Evolutionary conservation across 768 basidiomycete species (phyloP), one percentile per base, ranked within the genome.

Genomic region (Paxillus rubicundulus): DNA sequence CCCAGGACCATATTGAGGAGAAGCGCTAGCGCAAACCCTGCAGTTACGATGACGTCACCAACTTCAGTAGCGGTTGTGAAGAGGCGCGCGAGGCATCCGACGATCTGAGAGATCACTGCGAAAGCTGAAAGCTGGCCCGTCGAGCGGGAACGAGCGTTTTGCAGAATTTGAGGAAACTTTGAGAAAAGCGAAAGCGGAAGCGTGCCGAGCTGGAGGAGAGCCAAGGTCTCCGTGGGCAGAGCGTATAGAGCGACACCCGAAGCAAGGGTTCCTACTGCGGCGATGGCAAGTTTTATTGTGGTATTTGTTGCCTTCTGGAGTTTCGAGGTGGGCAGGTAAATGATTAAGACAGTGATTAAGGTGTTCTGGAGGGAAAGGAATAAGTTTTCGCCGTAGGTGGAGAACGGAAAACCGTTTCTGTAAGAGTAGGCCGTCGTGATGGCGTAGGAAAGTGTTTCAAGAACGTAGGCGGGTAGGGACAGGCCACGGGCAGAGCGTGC

Each of bases 41-140:
- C 87, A 17, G 83, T 74, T 57, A 98, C 82, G 57, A 97, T 76
- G 8, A 67, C 59, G 69, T 98, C 97, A 46, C 85, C 82, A 51
- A 97, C 86, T 68, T 98, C 96, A 30, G 87, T 87, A 9, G 85
- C 80, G 12, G 93, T 98, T 7, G 97, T 99, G 77, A 94, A 98
- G 14, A 98, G 74, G 41, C 97, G 78, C 0, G 96, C 97, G 34
- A 92, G 74, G 69, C 94, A 97, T 20, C 97, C 96, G 1, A 77
- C 79, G 36, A 98, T 81, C 57, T 96, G 92, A 46, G 92, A 81
- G 61, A 91, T 72, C 34, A 98, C 92, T 21, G 94, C 93, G 64
- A 99, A 91, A 0, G 92, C 83, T 10, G 92, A 95, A 38, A 99
- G 87, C 63, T 98, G 93, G 10, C 97, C 97, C 0, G 97, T 98